Conservation (phyloP, 495 filamentous ascomycete genomes). For the Aspergillus nanangensis region DNA sequence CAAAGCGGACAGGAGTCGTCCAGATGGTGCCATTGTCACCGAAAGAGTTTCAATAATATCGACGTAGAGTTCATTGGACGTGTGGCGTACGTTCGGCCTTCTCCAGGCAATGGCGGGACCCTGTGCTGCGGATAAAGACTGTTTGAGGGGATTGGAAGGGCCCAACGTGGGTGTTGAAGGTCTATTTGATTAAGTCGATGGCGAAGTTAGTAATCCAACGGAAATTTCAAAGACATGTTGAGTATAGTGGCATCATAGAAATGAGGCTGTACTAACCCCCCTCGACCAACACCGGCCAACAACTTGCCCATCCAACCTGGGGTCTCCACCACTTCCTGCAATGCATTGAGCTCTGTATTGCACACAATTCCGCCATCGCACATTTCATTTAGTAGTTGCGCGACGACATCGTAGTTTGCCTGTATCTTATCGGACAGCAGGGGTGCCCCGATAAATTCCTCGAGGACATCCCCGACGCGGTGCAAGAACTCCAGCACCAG, state of each 20-base stretch:
- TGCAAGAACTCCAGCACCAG: conserved; percentile 95
- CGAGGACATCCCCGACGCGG: conserved; percentile 85
- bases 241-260: neutral
- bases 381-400: conserved; percentile 91
- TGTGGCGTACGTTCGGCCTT: conserved; percentile 87
- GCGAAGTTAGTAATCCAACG: too few relatives aligned
- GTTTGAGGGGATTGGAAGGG: conserved; percentile 39
- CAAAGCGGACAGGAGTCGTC: conserved; percentile 77
- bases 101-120: conserved; percentile 78
- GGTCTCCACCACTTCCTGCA: conserved; percentile 88
- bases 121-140: conserved; percentile 35
- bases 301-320: conserved; percentile 86
- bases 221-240: too few relatives aligned
- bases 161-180: conserved; percentile 41
- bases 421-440: conserved; percentile 82
- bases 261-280: conserved; percentile 48
- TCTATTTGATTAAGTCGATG: too few relatives aligned
- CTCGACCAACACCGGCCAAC: conserved; percentile 80
- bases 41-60: conserved; percentile 88
- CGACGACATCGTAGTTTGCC: conserved; percentile 86
- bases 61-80: conserved; percentile 94
- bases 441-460: conserved; percentile 92
- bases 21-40: conserved; percentile 85
- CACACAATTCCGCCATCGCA: conserved; percentile 88
- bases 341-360: conserved; percentile 88